These are phyloP conservation scores for Malus hybrid DNA, from an alignment of 331 rosid species.

Conservation along the genomic window DNA sequence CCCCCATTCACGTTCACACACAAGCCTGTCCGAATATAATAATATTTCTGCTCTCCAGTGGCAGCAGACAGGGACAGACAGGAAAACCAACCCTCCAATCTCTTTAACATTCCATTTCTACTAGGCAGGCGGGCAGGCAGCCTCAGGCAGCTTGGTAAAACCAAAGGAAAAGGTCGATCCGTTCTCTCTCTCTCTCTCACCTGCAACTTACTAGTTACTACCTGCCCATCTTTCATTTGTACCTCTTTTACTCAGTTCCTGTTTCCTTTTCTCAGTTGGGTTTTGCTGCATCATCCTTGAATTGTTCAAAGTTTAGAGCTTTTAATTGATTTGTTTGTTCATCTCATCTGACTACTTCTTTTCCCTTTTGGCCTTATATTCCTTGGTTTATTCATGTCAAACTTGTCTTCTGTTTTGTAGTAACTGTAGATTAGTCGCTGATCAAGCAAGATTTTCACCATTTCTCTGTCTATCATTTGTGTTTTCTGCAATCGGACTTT, in stretches of 20 bases:
- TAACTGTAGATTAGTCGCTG: neutral
- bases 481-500: neutral
- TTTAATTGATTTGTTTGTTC: slow-evolving; percentile 2
- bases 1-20: neutral
- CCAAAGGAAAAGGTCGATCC: neutral
- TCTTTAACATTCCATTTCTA: neutral
- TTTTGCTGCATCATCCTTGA: slow-evolving; percentile 4
- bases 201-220: no score
- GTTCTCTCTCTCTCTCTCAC: neutral
- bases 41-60: neutral
- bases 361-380: neutral
- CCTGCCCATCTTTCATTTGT: neutral
- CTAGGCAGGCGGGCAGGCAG: neutral
- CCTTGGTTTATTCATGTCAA: neutral
- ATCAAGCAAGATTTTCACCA: slow-evolving; percentile 6
- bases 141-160: neutral
- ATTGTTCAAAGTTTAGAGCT: slow-evolving; percentile 11
- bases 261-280: slow-evolving; percentile 10
- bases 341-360: neutral
- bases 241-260: neutral
- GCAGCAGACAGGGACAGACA: neutral
- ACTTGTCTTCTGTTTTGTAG: slow-evolving; percentile 8
- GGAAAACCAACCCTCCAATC: neutral
- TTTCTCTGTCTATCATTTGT: neutral
- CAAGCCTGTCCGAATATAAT: neutral